phyloP scores from a whole-genome alignment of 352 stramenopile genomes.

The Phytophthora fragariae region DNA sequence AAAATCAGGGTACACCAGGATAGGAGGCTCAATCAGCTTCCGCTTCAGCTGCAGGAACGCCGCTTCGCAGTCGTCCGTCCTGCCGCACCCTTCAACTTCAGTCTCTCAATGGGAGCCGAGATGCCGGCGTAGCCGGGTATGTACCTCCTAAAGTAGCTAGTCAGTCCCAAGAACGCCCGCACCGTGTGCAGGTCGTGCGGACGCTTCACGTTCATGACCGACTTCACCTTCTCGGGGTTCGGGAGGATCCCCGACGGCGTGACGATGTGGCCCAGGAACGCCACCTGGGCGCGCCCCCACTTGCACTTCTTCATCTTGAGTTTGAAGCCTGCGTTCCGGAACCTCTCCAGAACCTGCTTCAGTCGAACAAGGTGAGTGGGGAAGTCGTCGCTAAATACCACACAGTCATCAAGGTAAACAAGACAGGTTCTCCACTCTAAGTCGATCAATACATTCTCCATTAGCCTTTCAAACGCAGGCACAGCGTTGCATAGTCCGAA shows the following conservation, averaged over 20 bases:
- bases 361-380: conserved; percentile 4
- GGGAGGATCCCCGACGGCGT: neutral
- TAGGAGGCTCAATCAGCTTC: neutral
- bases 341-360: neutral
- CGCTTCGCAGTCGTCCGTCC: neutral
- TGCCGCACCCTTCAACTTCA: neutral
- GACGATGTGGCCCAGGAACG: neutral
- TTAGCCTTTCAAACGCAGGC: conserved; percentile 1
- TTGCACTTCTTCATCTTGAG: conserved; percentile 22
- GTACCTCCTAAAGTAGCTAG: no score
- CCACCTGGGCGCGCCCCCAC: conserved; percentile 4
- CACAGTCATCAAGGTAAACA: conserved; percentile 10
- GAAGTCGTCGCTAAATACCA: conserved; percentile 8
- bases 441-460: conserved; percentile 12
- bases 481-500: conserved; percentile 8
- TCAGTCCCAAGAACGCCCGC: no score
- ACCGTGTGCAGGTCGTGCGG: no score
- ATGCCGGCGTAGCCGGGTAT: no score
- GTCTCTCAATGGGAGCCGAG: no score
- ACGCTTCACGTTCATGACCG: conserved; percentile 1
- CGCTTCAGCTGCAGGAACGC: conserved; percentile 11
- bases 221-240: conserved; percentile 10
- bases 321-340: neutral
- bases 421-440: conserved; percentile 9
- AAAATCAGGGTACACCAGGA: conserved; percentile 5